Evolutionary conservation across 306 rosid genomes (phyloP), one percentile per base, ranked within the genome.

Genomic region (Prunus fruticosa): DNA sequence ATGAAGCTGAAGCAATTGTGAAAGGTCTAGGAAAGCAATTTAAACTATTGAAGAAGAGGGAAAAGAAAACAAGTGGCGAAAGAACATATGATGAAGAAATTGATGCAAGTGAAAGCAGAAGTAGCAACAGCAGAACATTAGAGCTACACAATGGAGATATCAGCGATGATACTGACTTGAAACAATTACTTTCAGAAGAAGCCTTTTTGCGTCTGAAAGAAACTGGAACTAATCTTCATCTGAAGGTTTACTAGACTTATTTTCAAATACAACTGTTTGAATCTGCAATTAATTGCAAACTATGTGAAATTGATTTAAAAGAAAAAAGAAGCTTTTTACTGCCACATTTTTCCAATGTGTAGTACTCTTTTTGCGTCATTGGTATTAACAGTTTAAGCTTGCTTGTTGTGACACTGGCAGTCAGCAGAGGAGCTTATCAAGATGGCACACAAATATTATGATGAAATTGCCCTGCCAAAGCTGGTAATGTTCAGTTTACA

Each of bases 11-110:
- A 78, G 88, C 82, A 84, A 81, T 89, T 43, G 89, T 92, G 67
- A 87, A 87, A 83, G 99, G 99, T 71, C 96, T 95, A 28, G 99
- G 99, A 74, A 86, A 87, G 77, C 90, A 92, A 70, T 95, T 95
- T 82, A 95, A 95, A 76, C 68, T 83, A 78, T 82, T 95, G 91
- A 95, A 88, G 84, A 88, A 74, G 82, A 90, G 97, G 86, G 97
- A 92, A 75, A 90, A 86, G 84, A 92, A 84, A 78, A 6, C 75
- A 70, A 57, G 60, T 43, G 32, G 49, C 46, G 65, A 64, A 54
- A 80, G 70, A 58, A 52, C 77, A 46, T 84, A 67, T 69, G 64
- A 72, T 75, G 64, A 88, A 82, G 90, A 88, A 70, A 77, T 62
- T 67, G 81, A 80, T 62, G 77, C 78, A 64, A 67, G 28, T 38